phyloP scores from a whole-genome alignment of 495 filamentous ascomycete genomes.

The Oidiodendron maius region DNA sequence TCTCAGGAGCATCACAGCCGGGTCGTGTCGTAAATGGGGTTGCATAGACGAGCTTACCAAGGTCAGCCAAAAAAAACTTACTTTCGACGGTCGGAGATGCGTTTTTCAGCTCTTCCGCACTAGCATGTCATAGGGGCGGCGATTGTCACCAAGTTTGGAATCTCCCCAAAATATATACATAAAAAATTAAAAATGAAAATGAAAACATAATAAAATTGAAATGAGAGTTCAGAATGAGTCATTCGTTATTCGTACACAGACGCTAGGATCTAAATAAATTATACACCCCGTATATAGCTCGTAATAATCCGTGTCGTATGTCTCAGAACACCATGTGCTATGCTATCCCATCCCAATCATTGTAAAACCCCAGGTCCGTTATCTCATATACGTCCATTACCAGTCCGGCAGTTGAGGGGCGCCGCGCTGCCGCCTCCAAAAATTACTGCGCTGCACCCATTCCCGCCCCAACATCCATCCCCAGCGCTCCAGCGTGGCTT shows the following conservation, averaged over 20 bases:
- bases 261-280: neutral
- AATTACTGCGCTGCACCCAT: constrained; percentile 29
- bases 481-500: constrained; percentile 27
- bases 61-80: too few species aligned
- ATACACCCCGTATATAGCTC: neutral
- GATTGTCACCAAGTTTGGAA: too few species aligned
- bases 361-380: neutral
- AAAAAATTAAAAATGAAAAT: too few species aligned
- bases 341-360: constrained; percentile 2
- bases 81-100: too few species aligned
- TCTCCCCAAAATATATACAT: too few species aligned
- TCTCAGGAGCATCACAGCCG: too few species aligned
- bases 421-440: constrained; percentile 29
- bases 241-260: neutral
- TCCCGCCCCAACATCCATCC: constrained; percentile 25
- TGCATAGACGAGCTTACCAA: too few species aligned
- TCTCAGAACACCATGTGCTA: constrained; percentile 4
- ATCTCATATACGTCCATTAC: constrained; percentile 1
- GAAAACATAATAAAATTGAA: too few species aligned
- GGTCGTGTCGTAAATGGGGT: too few species aligned
- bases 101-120: too few species aligned
- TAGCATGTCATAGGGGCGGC: too few species aligned
- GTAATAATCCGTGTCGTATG: neutral
- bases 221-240: too few species aligned
- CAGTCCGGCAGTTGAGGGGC: constrained; percentile 23